These are phyloP conservation scores for Pythium scleroteichum DNA, from an alignment of 352 stramenopile genomes.

Conservation along the genomic window DNA sequence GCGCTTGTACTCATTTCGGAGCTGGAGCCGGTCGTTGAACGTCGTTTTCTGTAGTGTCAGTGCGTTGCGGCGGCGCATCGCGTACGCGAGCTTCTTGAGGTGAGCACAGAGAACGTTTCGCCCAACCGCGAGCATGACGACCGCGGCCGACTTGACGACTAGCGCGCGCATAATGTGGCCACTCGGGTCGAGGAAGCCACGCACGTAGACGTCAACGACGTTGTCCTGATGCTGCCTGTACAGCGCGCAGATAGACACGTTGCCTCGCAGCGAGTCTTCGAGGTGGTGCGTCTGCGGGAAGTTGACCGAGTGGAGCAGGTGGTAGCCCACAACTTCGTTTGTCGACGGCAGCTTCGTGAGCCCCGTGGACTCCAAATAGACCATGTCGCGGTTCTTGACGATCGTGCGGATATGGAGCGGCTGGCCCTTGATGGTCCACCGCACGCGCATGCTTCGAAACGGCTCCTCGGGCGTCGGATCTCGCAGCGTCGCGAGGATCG, in stretches of 20 bases:
- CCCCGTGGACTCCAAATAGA: slow-evolving; percentile 60
- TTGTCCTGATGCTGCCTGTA: slow-evolving; percentile 54
- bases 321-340: slow-evolving; percentile 58
- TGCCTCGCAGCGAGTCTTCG: slow-evolving; percentile 43
- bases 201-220: slow-evolving; percentile 49
- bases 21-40: slow-evolving; percentile 18
- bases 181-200: slow-evolving; percentile 40
- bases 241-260: slow-evolving; percentile 51
- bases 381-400: slow-evolving; percentile 61
- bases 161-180: slow-evolving; percentile 46
- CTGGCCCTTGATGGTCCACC: slow-evolving; percentile 58
- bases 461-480: slow-evolving; percentile 42
- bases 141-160: slow-evolving; percentile 45
- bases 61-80: slow-evolving; percentile 19
- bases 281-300: slow-evolving; percentile 47
- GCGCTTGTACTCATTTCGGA: slow-evolving; percentile 19
- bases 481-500: slow-evolving; percentile 41
- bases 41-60: slow-evolving; percentile 3
- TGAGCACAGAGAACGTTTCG: slow-evolving; percentile 50
- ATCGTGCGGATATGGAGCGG: slow-evolving; percentile 40
- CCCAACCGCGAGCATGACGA: slow-evolving; percentile 45
- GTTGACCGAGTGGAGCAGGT: slow-evolving; percentile 61
- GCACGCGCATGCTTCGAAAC: slow-evolving; percentile 47
- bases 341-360: slow-evolving; percentile 35
- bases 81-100: slow-evolving; percentile 50